Base-by-base conservation (phyloP, 148 eudicot species). In the Tetragonia tetragonoides region DNA sequence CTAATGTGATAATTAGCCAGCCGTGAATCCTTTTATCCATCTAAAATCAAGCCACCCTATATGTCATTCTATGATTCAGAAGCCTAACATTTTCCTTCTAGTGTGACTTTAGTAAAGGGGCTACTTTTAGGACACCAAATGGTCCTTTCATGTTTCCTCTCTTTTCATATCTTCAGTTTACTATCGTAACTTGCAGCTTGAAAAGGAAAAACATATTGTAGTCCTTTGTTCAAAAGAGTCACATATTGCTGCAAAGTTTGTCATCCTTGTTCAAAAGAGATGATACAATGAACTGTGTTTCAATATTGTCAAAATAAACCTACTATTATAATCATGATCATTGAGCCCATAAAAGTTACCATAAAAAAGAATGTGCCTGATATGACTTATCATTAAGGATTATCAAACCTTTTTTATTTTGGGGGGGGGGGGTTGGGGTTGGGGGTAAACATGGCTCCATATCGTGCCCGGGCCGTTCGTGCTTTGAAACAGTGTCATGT, bases 331-430 rank as follows among this genome's bases (percentile, higher is more conserved):
- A 67, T 81, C 63, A 81, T 72, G 53, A 77, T 20, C 74, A 77
- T 77, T 60, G 77, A 75, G 79, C 83, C 83, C 47, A 40, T 57
- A 80, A 80, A 75, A 49, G 2, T 59, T 46, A 28, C 49, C 71
- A 68, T 41, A 68, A 38, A 68, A 68, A 68, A 68, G 71, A 38
- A 34, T 38, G 42, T 72, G 75, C 64, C 63, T 37, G 44, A 54
- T 38, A 54, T 70, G 28, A 51, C 71, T 21, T 3, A 18, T 44
- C 23, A 40, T 14, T 12, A 40, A 56, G 21, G 23, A 56, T 54
- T 34, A 37, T 72, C 17, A 46, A 46, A 46, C 34, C 1, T 28
- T 28, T 46, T 46, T n/a, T n/a, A n/a, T n/a, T n/a, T 6, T 6
- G 49, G 8, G 10, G 49, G 49, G 49, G 49, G 0, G 1, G 49